Base-by-base conservation (phyloP, 768 basidiomycete genomes). In the Ramaria sp. region DNA sequence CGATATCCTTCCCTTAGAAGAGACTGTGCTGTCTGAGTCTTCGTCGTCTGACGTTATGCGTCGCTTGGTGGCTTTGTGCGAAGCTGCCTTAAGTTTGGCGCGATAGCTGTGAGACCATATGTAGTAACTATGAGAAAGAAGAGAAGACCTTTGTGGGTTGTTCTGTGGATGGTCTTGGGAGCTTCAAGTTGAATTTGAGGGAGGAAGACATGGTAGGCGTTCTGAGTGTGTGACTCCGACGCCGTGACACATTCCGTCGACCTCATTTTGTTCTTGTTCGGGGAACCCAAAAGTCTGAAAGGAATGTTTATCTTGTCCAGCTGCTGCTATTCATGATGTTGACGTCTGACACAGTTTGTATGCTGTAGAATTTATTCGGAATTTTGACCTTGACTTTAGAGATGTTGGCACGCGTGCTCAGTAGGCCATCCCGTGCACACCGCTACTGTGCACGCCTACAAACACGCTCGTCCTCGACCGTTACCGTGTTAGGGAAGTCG, bases 401-500 rank as follows among this genome's bases (percentile, higher is more conserved):
- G n/a, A 49, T 49, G 48, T 24, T 49, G 48, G 48, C 48, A 33
- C 48, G 48, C 22, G 24, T 49, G 22, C 48, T 49, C 27, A 27
- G 24, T 2, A 33, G 20, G 24, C 17, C 48, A 27, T 27, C 4
- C 27, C 27, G 27, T 27, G 27, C 5, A 27, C 27, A 27, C 48
- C 17, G 10, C 11, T 20, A 24, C 15, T 20, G n/a, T 49, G 48
- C 50, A 30, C 22, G 27, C 27, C 27, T 37, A 37, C 54, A 50
- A 30, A 37, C 48, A 51, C 59, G 46, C 49, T 55, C 20, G 30
- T 31, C 47, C 27, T 60, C 59, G 34, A 30, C 54, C 19, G 30
- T 59, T 31, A 51, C 54, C 15, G 78, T 88, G 59, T 76, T 84
- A 11, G 84, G 81, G n/a, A 68, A 75, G 47, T 69, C 71, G n/a